Evolutionary conservation across 1,139 yeast genomes (phyloP), one percentile per base, ranked within the genome.

Genomic region (Blastobotrys proliferans): DNA sequence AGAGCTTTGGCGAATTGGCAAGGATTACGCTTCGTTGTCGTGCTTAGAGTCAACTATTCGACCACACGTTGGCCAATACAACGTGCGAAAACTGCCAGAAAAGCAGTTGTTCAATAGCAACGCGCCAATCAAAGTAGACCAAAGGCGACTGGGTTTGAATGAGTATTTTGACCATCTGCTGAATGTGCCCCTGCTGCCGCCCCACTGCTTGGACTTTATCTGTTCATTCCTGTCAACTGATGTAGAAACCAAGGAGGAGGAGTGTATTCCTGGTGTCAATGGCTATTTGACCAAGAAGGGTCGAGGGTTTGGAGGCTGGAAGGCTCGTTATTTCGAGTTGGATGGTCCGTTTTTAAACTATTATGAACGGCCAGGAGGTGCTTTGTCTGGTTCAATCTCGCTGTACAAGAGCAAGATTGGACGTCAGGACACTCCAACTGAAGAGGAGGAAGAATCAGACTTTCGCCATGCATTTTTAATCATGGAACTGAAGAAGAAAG

Each of bases 391-490:
- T 45, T 69, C 72, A 10, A 76, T 85, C 11, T 68, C 70, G 43
- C 63, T 86, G n/a, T 64, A 66, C 17, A 77, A 77, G 2, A 73
- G 85, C 2, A 79, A 77, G 45, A 77, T 83, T 44, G 88, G 86
- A 22, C 67, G 83, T 45, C 84, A 81, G 52, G 47, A 48, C 19
- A 52, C 5, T 21, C 49, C 13, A 49, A 44, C 16, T 43, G 46
- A 9, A 51, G 52, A 83, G 20, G 86, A 79, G 53, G 86, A 78
- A 44, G 75, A 77, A 47, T 48, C 51, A 3, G 87, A 90, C 1
- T 82, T 81, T 44, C 70, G 86, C 45, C 90, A 85, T 65, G 94
- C 92, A 0, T 83, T 87, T 57, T 69, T 83, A 31, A 68, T 87
- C 1, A 69, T 77, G 66, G 95, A 86, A 58, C 72, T 76, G 5